phyloP scores from a whole-genome alignment of 1,284 basidiomycete genomes.

The Ustilago trichophora region DNA sequence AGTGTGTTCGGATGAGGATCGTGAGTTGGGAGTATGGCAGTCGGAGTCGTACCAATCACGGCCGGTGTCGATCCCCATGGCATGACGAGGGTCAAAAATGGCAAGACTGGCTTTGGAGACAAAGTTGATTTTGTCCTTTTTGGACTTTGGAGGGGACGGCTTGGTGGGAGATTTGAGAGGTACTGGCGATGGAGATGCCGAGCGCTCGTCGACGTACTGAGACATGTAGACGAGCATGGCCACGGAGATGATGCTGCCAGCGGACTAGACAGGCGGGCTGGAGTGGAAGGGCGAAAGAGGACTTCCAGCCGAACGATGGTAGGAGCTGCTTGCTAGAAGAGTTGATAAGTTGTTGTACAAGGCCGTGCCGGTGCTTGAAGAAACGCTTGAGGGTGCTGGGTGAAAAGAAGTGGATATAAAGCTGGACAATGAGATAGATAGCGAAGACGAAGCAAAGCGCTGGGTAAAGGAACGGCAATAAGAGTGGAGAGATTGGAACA shows the following conservation, averaged over 20 bases:
- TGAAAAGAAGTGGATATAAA: no score
- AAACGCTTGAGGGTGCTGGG: no score
- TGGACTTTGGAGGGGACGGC: constrained; percentile 20
- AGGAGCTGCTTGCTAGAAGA: no score
- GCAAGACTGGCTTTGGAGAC: constrained; percentile 61
- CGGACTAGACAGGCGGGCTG: background rate
- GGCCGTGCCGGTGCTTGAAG: no score
- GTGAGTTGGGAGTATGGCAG: constrained; percentile 1
- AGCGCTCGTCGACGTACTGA: constrained; percentile 32
- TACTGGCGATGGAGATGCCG: constrained; percentile 8
- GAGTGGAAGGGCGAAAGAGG: no score
- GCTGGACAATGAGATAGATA: background rate
- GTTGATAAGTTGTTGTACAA: no score
- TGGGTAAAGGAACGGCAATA: no score
- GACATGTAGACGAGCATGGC: constrained; percentile 39
- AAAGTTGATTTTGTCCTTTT: constrained; percentile 59
- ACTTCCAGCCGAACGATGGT: no score
- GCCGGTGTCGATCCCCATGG: constrained; percentile 60
- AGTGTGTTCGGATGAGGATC: constrained; percentile 32
- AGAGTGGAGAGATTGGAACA: constrained; percentile 3
- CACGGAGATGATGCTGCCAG: background rate
- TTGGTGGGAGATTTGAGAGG: constrained; percentile 2
- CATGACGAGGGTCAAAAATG: constrained; percentile 58
- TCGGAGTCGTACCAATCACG: constrained; percentile 33
- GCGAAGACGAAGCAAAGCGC: background rate